phyloP scores from a whole-genome alignment of 306 rosid genomes.

The Abrus pulchellus region DNA sequence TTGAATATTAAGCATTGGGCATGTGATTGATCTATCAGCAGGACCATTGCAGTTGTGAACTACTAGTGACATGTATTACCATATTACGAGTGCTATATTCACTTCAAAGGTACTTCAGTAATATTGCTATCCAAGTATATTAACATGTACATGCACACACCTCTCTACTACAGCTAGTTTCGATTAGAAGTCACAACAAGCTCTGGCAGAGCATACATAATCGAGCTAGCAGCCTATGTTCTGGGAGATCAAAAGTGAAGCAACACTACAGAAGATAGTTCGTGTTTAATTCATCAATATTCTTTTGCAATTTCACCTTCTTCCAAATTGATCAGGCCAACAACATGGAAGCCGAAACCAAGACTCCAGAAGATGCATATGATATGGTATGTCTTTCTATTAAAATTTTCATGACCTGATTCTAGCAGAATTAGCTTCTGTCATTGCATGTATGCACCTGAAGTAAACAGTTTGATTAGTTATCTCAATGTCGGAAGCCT shows the following conservation, averaged over 20 bases:
- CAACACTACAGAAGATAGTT: conserved; percentile 17
- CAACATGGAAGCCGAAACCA: conserved; percentile 63
- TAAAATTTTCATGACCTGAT: conserved; percentile 1
- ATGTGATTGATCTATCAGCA: conserved; percentile 61
- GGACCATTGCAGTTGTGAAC: conserved; percentile 69
- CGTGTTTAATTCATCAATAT: conserved; percentile 35
- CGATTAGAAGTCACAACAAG: conserved; percentile 28
- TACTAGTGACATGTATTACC: conserved; percentile 54
- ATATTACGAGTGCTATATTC: conserved; percentile 62
- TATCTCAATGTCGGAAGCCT: neutral
- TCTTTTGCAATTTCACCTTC: conserved; percentile 45
- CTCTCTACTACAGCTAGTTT: conserved; percentile 32
- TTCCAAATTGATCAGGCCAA: conserved; percentile 33
- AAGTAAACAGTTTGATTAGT: conserved; percentile 19
- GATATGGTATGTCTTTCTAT: conserved; percentile 55
- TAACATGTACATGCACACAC: neutral
- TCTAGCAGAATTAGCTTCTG: conserved; percentile 19
- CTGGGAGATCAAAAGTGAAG: conserved; percentile 22
- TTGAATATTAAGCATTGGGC: conserved; percentile 29
- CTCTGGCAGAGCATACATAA: neutral
- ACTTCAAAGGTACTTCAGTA: conserved; percentile 48
- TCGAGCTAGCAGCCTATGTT: conserved; percentile 23
- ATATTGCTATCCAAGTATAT: conserved; percentile 40
- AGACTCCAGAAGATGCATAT: conserved; percentile 50
- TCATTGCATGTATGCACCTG: neutral